Conservation (phyloP, 2,329 filamentous ascomycete species). For the Alternaria solani region DNA sequence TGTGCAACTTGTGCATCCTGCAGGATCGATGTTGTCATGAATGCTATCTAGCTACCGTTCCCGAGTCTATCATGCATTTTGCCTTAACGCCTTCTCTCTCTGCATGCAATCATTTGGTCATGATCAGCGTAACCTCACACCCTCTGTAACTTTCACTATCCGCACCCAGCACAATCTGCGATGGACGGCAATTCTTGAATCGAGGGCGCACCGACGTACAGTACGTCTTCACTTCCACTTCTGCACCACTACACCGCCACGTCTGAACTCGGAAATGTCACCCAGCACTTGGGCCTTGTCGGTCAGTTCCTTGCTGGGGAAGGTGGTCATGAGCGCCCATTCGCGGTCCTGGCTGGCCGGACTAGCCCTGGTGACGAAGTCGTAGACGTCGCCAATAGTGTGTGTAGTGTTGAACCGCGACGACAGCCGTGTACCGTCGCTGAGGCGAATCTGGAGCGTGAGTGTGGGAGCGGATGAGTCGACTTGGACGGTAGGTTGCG, state of each 20-base stretch:
- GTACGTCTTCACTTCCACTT: constrained; percentile 56
- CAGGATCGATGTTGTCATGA: constrained; percentile 4
- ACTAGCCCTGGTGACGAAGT: constrained; percentile 73
- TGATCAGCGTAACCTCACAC: neutral
- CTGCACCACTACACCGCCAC: constrained; percentile 64
- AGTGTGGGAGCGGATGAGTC: constrained; percentile 73
- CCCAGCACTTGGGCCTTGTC: constrained; percentile 65
- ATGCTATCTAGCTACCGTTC: constrained; percentile 1
- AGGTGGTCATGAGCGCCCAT: constrained; percentile 82
- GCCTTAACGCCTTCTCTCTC: constrained; percentile 2
- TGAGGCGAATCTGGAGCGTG: constrained; percentile 78
- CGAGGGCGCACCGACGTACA: constrained; percentile 1
- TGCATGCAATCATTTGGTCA: neutral
- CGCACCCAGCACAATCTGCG: neutral
- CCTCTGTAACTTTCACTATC: neutral
- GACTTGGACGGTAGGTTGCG: constrained; percentile 58
- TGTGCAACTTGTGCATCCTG: constrained; percentile 13
- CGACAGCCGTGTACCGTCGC: constrained; percentile 78
- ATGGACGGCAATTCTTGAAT: neutral
- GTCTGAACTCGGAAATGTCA: constrained; percentile 60
- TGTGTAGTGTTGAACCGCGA: constrained; percentile 83
- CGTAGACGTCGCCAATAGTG: constrained; percentile 79
- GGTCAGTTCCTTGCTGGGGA: constrained; percentile 80
- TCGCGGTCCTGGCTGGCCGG: constrained; percentile 64
- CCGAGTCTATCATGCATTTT: constrained; percentile 6